These are phyloP conservation scores for Petasospora rhodanensis DNA, from an alignment of 1,139 yeast genomes.

Conservation along the genomic window DNA sequence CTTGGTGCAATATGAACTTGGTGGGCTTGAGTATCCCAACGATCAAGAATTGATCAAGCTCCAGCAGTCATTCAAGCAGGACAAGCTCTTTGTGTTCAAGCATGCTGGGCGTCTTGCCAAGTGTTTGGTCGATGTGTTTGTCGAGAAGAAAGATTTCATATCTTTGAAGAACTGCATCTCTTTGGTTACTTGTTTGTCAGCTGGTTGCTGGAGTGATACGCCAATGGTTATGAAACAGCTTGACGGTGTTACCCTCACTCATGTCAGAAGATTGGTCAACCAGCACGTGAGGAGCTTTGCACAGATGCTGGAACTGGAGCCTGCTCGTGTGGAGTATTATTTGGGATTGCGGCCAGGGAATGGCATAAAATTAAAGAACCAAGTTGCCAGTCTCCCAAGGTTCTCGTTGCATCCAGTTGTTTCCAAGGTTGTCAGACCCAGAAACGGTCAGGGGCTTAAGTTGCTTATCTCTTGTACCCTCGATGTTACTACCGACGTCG, in stretches of 20 bases:
- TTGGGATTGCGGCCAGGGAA: slow-evolving; percentile 37
- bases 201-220: slow-evolving; percentile 46
- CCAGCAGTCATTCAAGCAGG: slow-evolving; percentile 37
- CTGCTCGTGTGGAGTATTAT: slow-evolving; percentile 35
- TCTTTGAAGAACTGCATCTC: slow-evolving; percentile 35
- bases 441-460: slow-evolving; percentile 15
- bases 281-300: slow-evolving; percentile 31
- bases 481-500: slow-evolving; percentile 4
- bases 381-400: slow-evolving; percentile 30
- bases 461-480: slow-evolving; percentile 16
- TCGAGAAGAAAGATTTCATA: slow-evolving; percentile 35
- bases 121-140: slow-evolving; percentile 41
- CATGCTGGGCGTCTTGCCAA: slow-evolving; percentile 37
- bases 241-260: slow-evolving; percentile 38
- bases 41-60: slow-evolving; percentile 36
- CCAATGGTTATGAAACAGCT: slow-evolving; percentile 40
- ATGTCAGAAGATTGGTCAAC: slow-evolving; percentile 34
- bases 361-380: slow-evolving; percentile 31
- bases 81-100: slow-evolving; percentile 36
- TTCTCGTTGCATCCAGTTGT: slow-evolving; percentile 22
- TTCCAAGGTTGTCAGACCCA: slow-evolving; percentile 8
- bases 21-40: slow-evolving; percentile 41
- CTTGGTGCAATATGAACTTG: slow-evolving; percentile 42
- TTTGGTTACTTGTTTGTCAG: slow-evolving; percentile 35
- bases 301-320: slow-evolving; percentile 28